A percentile compares a stretch with the other conserved stretches of the same genome.
Conservation (phyloP, 192 early-diverging fungal species). For the Jimgerdemannia lactiflua region DNA sequence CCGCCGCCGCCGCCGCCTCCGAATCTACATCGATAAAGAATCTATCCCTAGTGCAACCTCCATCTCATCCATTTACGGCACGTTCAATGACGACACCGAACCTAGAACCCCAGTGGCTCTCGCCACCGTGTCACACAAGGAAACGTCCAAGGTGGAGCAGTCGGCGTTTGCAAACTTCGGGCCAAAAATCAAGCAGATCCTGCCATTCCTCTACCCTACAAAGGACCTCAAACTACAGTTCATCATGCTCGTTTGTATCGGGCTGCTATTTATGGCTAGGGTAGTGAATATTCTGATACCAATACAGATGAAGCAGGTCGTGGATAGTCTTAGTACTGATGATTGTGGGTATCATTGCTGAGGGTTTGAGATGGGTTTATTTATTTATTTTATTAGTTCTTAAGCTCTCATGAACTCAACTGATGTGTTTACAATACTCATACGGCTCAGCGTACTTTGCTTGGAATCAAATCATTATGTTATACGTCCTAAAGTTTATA, state of each 20-base stretch:
- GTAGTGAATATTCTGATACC: slow-evolving; percentile 84
- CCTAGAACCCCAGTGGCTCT: too few species aligned
- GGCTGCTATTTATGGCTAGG: slow-evolving; percentile 54
- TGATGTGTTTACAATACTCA: background rate
- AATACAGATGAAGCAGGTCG: slow-evolving; percentile 70
- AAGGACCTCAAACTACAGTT: slow-evolving; percentile 51
- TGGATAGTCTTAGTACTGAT: slow-evolving; percentile 51
- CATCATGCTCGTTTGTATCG: slow-evolving; percentile 62
- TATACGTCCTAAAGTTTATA: slow-evolving; percentile 54
- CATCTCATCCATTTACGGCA: too few species aligned
- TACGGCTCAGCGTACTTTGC: slow-evolving; percentile 31
- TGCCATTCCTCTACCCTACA: slow-evolving; percentile 79
- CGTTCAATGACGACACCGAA: too few species aligned
- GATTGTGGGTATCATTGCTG: slow-evolving; percentile 2
- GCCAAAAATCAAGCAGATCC: slow-evolving; percentile 51
- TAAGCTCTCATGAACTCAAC: too few species aligned
- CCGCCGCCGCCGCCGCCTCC: too few species aligned
- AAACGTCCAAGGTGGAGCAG: background rate
- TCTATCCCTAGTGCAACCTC: background rate
- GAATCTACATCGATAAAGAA: background rate
- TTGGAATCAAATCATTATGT: slow-evolving; percentile 50
- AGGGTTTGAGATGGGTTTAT: background rate
- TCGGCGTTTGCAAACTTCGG: slow-evolving; percentile 41
- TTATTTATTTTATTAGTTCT: too few species aligned
- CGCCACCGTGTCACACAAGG: too few species aligned